phyloP scores from a whole-genome alignment of 2,329 filamentous ascomycete species.

The Didymella pinodella region DNA sequence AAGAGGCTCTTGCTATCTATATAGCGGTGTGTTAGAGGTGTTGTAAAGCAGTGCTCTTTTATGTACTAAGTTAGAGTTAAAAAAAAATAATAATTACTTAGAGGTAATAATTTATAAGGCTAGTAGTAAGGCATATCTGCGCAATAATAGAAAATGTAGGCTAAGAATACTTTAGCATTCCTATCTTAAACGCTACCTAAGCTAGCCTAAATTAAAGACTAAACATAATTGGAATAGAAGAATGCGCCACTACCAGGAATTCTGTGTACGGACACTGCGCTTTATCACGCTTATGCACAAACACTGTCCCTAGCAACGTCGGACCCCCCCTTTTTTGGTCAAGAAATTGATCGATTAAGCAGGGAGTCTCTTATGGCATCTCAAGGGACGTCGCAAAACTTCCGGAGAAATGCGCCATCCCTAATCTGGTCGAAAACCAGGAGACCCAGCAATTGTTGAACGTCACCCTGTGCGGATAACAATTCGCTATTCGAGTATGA shows the following conservation, averaged over 20 bases:
- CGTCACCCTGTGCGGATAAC: no score
- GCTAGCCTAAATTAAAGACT: neutral
- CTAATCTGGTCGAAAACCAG: no score
- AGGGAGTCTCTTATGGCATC: no score
- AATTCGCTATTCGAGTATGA: no score
- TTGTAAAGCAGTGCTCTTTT: neutral
- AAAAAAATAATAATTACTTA: neutral
- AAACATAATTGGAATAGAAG: slow-evolving; percentile 1
- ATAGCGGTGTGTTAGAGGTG: neutral
- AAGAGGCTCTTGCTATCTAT: neutral
- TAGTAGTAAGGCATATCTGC: neutral
- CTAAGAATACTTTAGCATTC: neutral
- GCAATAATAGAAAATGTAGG: neutral
- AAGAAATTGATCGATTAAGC: no score
- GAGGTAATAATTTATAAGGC: neutral
- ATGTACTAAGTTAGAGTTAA: neutral
- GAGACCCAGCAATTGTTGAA: no score
- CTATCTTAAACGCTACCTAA: neutral
- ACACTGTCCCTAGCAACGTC: no score
- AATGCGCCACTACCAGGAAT: neutral
- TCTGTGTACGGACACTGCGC: no score
- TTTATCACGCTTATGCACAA: no score
- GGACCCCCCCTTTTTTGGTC: no score
- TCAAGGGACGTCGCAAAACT: no score
- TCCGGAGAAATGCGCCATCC: no score